These are phyloP conservation scores for Fistulinella staudtii DNA, from an alignment of 1,284 basidiomycete species.

Conservation along the genomic window DNA sequence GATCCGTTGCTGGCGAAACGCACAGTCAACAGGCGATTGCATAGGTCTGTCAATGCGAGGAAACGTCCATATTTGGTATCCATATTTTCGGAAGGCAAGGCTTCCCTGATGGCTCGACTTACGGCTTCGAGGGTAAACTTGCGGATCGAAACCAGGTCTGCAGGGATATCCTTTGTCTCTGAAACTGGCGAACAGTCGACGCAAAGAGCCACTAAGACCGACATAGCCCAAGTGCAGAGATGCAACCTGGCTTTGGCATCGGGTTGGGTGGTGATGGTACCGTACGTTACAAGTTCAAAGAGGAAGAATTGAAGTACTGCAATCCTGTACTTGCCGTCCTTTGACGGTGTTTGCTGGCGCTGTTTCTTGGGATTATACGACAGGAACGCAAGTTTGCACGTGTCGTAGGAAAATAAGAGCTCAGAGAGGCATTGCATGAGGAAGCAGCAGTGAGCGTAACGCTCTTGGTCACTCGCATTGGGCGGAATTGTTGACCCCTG, in stretches of 20 bases:
- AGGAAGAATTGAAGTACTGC: constrained; percentile 75
- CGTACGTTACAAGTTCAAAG: constrained; percentile 73
- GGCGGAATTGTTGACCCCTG: constrained; percentile 10
- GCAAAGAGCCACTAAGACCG: constrained; percentile 87
- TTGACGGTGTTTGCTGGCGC: constrained; percentile 54
- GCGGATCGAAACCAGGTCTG: constrained; percentile 80
- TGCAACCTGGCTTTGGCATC: constrained; percentile 55
- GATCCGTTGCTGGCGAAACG: constrained; percentile 55
- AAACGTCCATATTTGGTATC: constrained; percentile 87
- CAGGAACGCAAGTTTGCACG: constrained; percentile 87
- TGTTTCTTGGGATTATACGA: constrained; percentile 71
- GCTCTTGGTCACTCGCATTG: constrained; percentile 34
- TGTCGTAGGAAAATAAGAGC: constrained; percentile 88
- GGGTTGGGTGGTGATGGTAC: constrained; percentile 62
- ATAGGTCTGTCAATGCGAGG: constrained; percentile 84
- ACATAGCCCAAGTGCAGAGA: constrained; percentile 87
- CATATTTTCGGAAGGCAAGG: constrained; percentile 58
- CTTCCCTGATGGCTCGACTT: constrained; percentile 84
- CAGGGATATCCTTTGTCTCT: constrained; percentile 73
- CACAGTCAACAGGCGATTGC: constrained; percentile 83
- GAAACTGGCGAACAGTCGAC: constrained; percentile 69
- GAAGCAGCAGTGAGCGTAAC: constrained; percentile 73
- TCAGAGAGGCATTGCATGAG: constrained; percentile 92
- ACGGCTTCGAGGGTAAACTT: constrained; percentile 90
- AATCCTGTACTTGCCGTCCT: constrained; percentile 60